Base-by-base conservation (phyloP, 2,329 filamentous ascomycete species). In the Verticillium zaregamsianum region DNA sequence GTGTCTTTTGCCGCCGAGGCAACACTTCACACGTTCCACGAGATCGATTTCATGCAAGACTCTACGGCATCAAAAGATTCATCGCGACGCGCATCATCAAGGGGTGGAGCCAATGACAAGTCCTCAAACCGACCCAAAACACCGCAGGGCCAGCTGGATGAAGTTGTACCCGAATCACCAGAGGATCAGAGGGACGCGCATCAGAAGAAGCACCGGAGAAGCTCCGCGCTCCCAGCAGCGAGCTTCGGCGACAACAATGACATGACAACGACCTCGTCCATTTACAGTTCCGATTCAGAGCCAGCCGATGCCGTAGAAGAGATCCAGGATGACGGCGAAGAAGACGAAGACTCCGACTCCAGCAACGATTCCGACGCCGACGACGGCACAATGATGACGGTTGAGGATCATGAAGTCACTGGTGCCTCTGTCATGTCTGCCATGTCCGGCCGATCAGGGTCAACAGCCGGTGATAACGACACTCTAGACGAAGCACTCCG, bases 1-100 rank as follows among this genome's bases (percentile, higher is more conserved):
- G 95, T 99, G 37, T 98, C 94, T 0, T 99, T 99, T 75, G 95
- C 95, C 5, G 95, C 95, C 1, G 95, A 99, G 77, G 95, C 95
- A 14, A 99, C 95, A 3, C 82, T 99, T 39, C 95, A 99, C 73
- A 99, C 95, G 0, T 98, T 96, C 83, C 93, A 98, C 71, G 93
- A 95, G 61, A 86, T 97, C 55, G 94, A 98, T 71, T 90, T 93
- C 65, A 84, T 88, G 72, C 92, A 93, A 70, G 93, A 97, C 72
- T 92, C 92, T 23, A 96, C 93, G 1, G 90, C 89, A 8, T 90
- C 90, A 0, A 90, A 88, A 1, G 91, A 94, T 66, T 87, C 88
- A 12, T 92, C 90, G 14, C 82, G 92, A 67, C 85, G 91, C 65
- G 86, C 88, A 59, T 95, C 92, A 3, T 86, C 84, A 15, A 73